Base-by-base conservation (phyloP, 306 rosid species). In the Hippophae gyantsensis region DNA sequence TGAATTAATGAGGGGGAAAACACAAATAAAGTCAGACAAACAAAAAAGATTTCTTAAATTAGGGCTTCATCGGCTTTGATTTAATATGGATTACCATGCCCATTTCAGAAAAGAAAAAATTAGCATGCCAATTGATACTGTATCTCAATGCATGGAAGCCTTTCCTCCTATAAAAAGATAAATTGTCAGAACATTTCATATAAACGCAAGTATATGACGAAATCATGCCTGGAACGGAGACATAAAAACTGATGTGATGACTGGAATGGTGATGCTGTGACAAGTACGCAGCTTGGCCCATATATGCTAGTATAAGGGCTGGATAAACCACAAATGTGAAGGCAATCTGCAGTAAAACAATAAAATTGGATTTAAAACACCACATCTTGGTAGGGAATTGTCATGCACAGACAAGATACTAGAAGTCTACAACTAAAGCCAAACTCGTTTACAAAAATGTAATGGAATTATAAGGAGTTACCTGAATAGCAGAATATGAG, bases 281-380 rank as follows among this genome's bases (percentile, higher is more conserved):
- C 67, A 81, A 79, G 76, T 82, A 90, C 45, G 98, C 98, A 63
- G 98, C 98, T 83, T 90, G 96, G 61, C 98, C 98, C 96, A 87
- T 87, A 69, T 90, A 90, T 55, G 89, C 98, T 79, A 90, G 73
- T 74, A 90, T 87, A 70, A 90, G 98, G 10, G 96, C 95, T 43
- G 98, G 98, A 76, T 87, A 90, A 59, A 90, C 98, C 74, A 90
- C 79, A 72, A 85, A 83, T 62, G 96, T 85, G 79, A 90, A 90
- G 53, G 98, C 96, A 70, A 60, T 79, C 97, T 90, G 87, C 75
- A 61, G 63, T 42, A 71, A 6, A 38, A 60, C 12, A 69, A 54
- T 38, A 27, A 49, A 49, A 12, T 13, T 12, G 58, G 48, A 60
- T 65, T 76, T 69, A 65, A 57, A 62, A 44, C 61, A 42, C 50